Evolutionary conservation across 2,329 filamentous ascomycete species (phyloP).

Genomic region (Parasarocladium wereldwijsianum): DNA sequence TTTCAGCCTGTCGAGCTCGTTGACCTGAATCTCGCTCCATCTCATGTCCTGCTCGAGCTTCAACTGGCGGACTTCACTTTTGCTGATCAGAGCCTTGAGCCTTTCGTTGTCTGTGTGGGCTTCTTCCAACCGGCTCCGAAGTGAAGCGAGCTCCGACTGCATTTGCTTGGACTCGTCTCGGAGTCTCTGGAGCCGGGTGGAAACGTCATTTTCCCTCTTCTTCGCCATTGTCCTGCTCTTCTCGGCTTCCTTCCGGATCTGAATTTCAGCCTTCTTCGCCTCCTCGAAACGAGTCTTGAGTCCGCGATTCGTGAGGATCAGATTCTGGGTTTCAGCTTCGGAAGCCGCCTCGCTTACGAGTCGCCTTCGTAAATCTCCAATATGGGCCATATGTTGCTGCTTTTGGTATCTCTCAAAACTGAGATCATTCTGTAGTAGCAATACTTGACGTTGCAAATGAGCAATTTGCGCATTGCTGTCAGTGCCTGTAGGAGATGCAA

Average conservation of each 20-base stretch:
- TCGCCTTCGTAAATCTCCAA: constrained; percentile 61
- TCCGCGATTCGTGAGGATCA: constrained; percentile 62
- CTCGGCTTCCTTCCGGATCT: constrained; percentile 57
- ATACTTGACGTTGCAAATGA: constrained; percentile 57
- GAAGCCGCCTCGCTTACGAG: constrained; percentile 64
- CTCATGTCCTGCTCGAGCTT: constrained; percentile 48
- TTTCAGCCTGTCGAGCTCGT: constrained; percentile 45
- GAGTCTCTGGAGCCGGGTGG: constrained; percentile 47
- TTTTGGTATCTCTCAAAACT: constrained; percentile 77
- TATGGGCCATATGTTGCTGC: constrained; percentile 68
- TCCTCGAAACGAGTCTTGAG: constrained; percentile 60
- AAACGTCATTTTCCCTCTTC: constrained; percentile 63
- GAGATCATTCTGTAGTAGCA: constrained; percentile 63
- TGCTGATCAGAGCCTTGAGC: constrained; percentile 50
- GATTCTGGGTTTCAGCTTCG: constrained; percentile 69
- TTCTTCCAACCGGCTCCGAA: constrained; percentile 43
- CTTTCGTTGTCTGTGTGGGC: constrained; percentile 47
- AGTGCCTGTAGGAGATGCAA: constrained; percentile 13
- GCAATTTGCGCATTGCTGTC: constrained; percentile 26
- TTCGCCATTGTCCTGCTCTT: constrained; percentile 58
- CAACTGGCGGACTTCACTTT: constrained; percentile 54
- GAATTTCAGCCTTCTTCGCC: constrained; percentile 53
- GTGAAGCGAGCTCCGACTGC: constrained; percentile 37
- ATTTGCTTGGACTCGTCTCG: constrained; percentile 57
- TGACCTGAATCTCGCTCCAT: constrained; percentile 43